Evolutionary conservation across 2,329 filamentous ascomycete species (phyloP).

Genomic region (Pseudofabraea citricarpa): DNA sequence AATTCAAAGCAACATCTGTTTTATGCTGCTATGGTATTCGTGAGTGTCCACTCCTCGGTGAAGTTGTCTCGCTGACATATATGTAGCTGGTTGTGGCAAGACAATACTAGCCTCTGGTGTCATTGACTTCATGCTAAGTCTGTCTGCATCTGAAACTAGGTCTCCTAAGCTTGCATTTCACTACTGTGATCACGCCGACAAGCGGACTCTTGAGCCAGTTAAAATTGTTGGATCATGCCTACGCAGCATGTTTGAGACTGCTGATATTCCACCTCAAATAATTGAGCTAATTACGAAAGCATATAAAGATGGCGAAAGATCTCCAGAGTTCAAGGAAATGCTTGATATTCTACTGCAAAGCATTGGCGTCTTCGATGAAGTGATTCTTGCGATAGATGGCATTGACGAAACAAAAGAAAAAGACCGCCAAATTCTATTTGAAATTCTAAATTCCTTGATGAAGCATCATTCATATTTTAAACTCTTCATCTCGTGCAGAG

Average conservation of each 20-base stretch:
- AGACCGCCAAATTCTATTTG: too few relatives aligned
- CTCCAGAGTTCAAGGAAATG: too few relatives aligned
- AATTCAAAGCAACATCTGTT: background rate
- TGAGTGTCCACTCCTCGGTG: background rate
- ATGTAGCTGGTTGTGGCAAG: constrained; percentile 11
- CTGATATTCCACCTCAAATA: background rate
- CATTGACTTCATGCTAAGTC: constrained; percentile 5
- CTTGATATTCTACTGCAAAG: too few relatives aligned
- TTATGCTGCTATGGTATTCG: constrained; percentile 14
- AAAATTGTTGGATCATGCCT: constrained; percentile 8
- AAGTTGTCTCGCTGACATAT: constrained; percentile 1
- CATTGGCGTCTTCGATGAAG: too few relatives aligned
- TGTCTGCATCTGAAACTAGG: background rate
- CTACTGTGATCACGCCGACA: constrained; percentile 16
- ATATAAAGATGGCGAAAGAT: too few relatives aligned
- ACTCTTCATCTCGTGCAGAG: constrained; percentile 1
- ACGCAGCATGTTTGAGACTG: background rate
- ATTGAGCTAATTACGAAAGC: constrained; percentile 2
- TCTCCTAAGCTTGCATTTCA: constrained; percentile 2
- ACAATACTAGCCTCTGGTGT: constrained; percentile 8
- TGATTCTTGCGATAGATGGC: too few relatives aligned
- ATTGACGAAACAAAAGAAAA: too few relatives aligned
- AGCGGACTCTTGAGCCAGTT: constrained; percentile 10
- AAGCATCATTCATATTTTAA: too few relatives aligned
- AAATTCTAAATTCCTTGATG: too few relatives aligned